Percentiles rank a stretch among this genome's conserved stretches.
Evolutionary conservation across 2,329 filamentous ascomycete species (phyloP).

Genomic region (Bisporella sp.): DNA sequence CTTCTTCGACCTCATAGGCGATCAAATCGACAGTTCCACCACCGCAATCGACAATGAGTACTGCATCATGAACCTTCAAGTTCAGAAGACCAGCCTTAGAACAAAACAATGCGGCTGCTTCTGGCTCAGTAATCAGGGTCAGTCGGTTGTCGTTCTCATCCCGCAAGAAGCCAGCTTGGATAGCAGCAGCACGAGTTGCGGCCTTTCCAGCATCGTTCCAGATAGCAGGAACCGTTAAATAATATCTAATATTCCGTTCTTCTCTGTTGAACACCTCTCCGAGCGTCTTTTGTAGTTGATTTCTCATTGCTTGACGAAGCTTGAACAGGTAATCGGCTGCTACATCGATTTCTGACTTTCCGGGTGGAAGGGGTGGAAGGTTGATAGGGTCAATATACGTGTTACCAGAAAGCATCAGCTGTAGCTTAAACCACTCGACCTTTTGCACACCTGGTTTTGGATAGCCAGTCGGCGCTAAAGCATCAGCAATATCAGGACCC

Average conservation of each 20-base stretch:
- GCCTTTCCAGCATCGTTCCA: constrained; percentile 99
- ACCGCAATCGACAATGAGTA: constrained; percentile 96
- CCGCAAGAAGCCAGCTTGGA: constrained; percentile 91
- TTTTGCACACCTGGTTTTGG: constrained; percentile 97
- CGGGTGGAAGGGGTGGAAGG: constrained; percentile 89
- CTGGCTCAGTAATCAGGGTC: constrained; percentile 91
- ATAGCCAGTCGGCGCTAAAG: constrained; percentile 91
- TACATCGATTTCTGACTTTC: constrained; percentile 98
- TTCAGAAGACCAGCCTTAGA: constrained; percentile 94
- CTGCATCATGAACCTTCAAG: constrained; percentile 96
- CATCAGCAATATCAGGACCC: constrained; percentile 97
- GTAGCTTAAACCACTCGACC: constrained; percentile 99
- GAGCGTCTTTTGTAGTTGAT: constrained; percentile 89
- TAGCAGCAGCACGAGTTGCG: constrained; percentile 88
- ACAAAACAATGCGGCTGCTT: constrained; percentile 95
- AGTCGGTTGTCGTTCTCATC: constrained; percentile 97
- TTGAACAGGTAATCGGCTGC: constrained; percentile 99
- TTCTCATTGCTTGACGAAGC: constrained; percentile 92
- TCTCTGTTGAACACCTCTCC: constrained; percentile 97
- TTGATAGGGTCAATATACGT: constrained; percentile 99
- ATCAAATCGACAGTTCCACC: constrained; percentile 98
- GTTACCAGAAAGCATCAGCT: constrained; percentile 97
- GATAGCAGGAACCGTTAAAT: constrained; percentile 96
- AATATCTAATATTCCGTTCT: constrained; percentile 96
- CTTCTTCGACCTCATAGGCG: constrained; percentile 96